Evolutionary conservation across 1,284 basidiomycete species (phyloP).

Genomic region (Xerocomus nothofagi): DNA sequence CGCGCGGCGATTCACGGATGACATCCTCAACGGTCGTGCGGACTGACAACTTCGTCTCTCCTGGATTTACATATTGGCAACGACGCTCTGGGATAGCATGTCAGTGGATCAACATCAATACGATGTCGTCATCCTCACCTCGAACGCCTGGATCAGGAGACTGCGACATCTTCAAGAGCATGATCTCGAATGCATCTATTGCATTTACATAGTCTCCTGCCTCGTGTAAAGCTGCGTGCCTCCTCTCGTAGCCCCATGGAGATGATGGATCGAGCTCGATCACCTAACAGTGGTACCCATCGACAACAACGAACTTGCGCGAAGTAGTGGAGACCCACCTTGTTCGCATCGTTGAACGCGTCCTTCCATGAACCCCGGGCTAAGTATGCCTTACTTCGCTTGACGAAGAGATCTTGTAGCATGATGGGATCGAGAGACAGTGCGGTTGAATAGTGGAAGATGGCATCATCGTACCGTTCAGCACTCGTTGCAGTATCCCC

Average conservation of each 20-base stretch:
- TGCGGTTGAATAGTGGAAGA: not conserved
- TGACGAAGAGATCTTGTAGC: not conserved
- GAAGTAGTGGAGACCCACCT: not conserved
- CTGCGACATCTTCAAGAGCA: not conserved
- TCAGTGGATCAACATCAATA: not conserved
- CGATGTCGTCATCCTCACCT: not conserved
- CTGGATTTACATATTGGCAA: not conserved
- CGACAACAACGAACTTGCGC: not conserved
- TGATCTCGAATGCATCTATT: not conserved
- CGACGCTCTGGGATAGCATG: not conserved
- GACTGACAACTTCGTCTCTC: not conserved
- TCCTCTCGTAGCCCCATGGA: slow-evolving; percentile 8
- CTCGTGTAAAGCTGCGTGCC: not conserved
- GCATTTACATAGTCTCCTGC: not conserved
- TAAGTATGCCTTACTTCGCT: slow-evolving; percentile 6
- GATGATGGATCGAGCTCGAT: slow-evolving; percentile 1
- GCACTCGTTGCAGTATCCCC: not conserved
- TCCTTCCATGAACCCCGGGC: not conserved
- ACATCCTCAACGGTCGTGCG: not conserved
- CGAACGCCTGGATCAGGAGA: not conserved
- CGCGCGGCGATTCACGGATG: not conserved
- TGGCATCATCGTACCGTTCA: not conserved
- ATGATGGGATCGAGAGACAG: not conserved
- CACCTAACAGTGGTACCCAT: not conserved
- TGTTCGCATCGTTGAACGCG: slow-evolving; percentile 10